Percentiles rank a stretch among this genome's conserved stretches.
phyloP scores from a whole-genome alignment of 163 green algal genomes.

The Chlamydomonas reinhardtii region DNA sequence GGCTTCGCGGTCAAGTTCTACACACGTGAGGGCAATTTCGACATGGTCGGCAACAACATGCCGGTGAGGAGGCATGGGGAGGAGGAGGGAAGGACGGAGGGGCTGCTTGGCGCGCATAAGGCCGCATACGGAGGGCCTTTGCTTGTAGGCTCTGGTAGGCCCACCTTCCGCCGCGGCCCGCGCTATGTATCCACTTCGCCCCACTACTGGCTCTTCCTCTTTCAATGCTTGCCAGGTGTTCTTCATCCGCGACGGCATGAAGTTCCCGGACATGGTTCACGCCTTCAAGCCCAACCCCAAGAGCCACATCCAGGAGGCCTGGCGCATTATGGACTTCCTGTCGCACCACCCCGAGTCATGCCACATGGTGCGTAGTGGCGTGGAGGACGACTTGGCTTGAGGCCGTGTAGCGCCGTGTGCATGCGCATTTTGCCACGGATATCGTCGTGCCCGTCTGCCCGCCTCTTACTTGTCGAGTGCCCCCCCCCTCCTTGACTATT shows the following conservation, averaged over 20 bases:
- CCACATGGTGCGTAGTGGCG: slow-evolving; percentile 95
- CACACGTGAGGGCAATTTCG: slow-evolving; percentile 94
- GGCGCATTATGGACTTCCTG: slow-evolving; percentile 97
- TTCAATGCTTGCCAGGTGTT: slow-evolving; percentile 77
- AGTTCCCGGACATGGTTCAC: slow-evolving; percentile 98
- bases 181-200: too few relatives aligned
- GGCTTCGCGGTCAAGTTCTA: slow-evolving; percentile 99
- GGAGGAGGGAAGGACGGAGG: not conserved
- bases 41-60: slow-evolving; percentile 95
- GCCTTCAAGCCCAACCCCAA: slow-evolving; percentile 96
- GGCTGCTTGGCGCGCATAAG: not conserved
- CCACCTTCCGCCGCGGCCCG: too few relatives aligned
- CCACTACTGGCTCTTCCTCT: too few relatives aligned
- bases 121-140: too few relatives aligned
- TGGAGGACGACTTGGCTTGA: too few relatives aligned
- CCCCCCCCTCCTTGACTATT: too few relatives aligned
- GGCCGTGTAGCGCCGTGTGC: too few relatives aligned
- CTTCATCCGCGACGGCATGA: slow-evolving; percentile 96
- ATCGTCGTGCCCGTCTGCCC: not conserved
- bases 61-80: slow-evolving; percentile 23
- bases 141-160: too few relatives aligned
- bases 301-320: slow-evolving; percentile 86
- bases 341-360: slow-evolving; percentile 92
- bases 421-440: too few relatives aligned
- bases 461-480: too few relatives aligned